phyloP scores from a whole-genome alignment of 306 rosid genomes.

The Ormosia emarginata region DNA sequence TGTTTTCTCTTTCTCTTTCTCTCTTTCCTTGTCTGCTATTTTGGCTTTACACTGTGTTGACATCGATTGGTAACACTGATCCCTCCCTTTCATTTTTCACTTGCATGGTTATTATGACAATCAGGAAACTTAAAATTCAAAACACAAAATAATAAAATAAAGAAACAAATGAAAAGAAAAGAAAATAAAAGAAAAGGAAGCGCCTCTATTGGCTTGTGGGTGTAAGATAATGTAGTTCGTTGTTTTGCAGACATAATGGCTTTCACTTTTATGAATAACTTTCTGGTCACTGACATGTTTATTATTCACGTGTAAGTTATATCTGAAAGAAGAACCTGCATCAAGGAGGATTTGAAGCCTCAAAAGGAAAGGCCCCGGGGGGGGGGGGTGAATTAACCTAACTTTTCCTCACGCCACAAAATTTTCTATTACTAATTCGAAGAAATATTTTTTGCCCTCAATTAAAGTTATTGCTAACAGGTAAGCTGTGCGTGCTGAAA shows the following conservation, averaged over 20 bases:
- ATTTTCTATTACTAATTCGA: too few species aligned
- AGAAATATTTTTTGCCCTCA: too few species aligned
- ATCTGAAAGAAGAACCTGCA: neutral
- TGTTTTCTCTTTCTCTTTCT: neutral
- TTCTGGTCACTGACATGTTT: neutral
- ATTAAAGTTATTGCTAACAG: too few species aligned
- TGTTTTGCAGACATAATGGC: neutral
- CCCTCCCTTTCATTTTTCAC: neutral
- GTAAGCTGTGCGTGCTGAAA: too few species aligned
- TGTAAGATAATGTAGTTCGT: neutral
- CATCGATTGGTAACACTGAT: neutral
- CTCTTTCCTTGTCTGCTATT: constrained; percentile 6
- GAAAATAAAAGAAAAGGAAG: neutral
- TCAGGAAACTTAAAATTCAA: neutral
- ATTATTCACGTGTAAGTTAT: neutral
- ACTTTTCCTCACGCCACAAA: too few species aligned
- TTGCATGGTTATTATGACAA: neutral
- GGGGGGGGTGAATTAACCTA: too few species aligned
- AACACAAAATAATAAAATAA: neutral
- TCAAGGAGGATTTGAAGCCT: neutral
- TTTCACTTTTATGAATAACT: neutral
- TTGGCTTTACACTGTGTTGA: constrained; percentile 14
- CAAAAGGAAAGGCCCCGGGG: too few species aligned
- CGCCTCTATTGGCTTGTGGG: neutral
- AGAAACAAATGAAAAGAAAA: too few species aligned